These are phyloP conservation scores for Brassica incana DNA, from an alignment of 345 rosid genomes.

Conservation along the genomic window DNA sequence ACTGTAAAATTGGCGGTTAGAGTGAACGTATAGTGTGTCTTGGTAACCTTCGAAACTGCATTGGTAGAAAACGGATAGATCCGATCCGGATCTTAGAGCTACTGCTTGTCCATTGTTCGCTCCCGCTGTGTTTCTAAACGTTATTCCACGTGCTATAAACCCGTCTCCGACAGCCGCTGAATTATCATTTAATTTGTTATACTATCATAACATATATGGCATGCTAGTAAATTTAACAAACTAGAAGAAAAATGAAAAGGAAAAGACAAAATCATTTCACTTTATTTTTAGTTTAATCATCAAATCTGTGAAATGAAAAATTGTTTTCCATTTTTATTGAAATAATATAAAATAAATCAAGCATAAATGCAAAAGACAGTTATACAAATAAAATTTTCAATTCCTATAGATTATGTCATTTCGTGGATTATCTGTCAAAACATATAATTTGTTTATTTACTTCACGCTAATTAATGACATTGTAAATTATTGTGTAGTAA, in stretches of 20 bases:
- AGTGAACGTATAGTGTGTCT: conserved; percentile 67
- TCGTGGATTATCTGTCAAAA: neutral
- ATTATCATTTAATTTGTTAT: neutral
- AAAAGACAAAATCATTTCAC: too few species aligned
- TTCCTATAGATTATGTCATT: neutral
- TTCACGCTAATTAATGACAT: neutral
- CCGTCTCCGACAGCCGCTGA: conserved; percentile 61
- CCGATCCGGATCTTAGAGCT: conserved; percentile 67
- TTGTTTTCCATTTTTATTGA: too few species aligned
- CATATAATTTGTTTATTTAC: neutral
- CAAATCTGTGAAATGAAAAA: neutral
- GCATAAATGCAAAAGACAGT: neutral
- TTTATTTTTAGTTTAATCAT: neutral
- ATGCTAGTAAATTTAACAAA: neutral
- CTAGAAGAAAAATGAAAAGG: too few species aligned
- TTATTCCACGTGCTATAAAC: conserved; percentile 60
- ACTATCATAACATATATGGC: neutral
- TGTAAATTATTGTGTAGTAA: neutral
- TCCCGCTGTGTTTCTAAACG: conserved; percentile 72
- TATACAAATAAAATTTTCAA: too few species aligned
- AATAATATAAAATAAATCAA: neutral
- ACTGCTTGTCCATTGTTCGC: conserved; percentile 66
- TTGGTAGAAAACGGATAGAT: conserved; percentile 60
- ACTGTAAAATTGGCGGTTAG: conserved; percentile 62
- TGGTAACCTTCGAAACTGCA: conserved; percentile 70